Evolutionary conservation across 2,329 filamentous ascomycete genomes (phyloP).

Genomic region (Aspergillus nomiae): DNA sequence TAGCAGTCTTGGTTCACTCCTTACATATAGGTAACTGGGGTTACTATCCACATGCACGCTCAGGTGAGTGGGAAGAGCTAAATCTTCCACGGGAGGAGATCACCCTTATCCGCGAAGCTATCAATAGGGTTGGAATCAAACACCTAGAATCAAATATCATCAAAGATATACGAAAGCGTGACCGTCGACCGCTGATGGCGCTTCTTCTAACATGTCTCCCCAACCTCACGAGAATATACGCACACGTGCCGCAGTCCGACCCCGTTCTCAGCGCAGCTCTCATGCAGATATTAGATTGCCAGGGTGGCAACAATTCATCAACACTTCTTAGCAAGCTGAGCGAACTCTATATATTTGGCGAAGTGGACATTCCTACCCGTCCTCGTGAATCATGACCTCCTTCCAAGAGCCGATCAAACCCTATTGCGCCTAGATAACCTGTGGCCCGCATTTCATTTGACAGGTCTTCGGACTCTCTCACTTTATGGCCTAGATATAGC

Average conservation of each 20-base stretch:
- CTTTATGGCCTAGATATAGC: constrained; percentile 4
- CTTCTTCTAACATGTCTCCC: constrained; percentile 9
- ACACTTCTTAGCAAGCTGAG: background rate
- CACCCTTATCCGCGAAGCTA: constrained; percentile 1
- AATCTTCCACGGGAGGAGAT: background rate
- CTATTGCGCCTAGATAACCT: background rate
- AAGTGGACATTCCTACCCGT: background rate
- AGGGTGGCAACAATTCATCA: background rate
- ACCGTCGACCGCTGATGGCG: constrained; percentile 12
- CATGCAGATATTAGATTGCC: background rate
- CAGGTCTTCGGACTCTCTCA: background rate
- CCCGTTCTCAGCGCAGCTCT: constrained; percentile 4
- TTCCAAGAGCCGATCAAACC: background rate
- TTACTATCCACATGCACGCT: background rate
- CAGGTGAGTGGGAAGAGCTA: background rate
- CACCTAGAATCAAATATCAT: background rate
- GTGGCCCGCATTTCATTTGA: constrained; percentile 4
- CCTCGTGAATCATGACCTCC: background rate
- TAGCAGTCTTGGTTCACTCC: constrained; percentile 3
- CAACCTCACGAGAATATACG: constrained; percentile 4
- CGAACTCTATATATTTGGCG: background rate
- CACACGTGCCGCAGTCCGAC: constrained; percentile 6
- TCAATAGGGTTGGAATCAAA: background rate
- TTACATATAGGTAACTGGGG: constrained; percentile 13
- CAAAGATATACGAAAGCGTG: constrained; percentile 6